phyloP scores from a whole-genome alignment of 2,329 filamentous ascomycete genomes.

The Penicillium sp. region DNA sequence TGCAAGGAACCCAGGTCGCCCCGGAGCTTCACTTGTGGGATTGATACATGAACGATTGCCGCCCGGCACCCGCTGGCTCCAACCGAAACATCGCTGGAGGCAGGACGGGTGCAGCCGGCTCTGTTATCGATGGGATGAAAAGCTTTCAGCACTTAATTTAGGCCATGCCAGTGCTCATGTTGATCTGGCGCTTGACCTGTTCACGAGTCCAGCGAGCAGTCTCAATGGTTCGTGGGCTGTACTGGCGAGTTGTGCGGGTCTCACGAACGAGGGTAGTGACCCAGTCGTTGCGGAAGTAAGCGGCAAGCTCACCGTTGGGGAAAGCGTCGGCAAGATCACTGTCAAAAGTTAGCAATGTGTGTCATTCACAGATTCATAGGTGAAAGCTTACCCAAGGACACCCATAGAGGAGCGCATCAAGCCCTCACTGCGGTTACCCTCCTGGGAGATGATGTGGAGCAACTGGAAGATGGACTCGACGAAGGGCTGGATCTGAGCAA shows the following conservation, averaged over 20 bases:
- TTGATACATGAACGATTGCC: neutral
- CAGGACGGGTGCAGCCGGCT: neutral
- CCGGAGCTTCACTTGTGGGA: neutral
- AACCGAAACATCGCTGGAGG: neutral
- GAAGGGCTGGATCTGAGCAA: slow-evolving; percentile 69
- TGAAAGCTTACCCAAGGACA: slow-evolving; percentile 76
- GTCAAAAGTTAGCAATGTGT: slow-evolving; percentile 36
- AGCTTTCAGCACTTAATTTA: slow-evolving; percentile 21
- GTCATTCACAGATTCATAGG: neutral
- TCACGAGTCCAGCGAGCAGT: slow-evolving; percentile 97
- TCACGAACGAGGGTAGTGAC: slow-evolving; percentile 86
- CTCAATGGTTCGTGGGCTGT: slow-evolving; percentile 78
- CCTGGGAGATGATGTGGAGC: slow-evolving; percentile 73
- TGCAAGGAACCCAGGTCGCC: neutral
- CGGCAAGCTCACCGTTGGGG: slow-evolving; percentile 80
- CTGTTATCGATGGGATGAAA: slow-evolving; percentile 9
- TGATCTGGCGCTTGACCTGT: slow-evolving; percentile 84
- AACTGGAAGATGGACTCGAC: slow-evolving; percentile 84
- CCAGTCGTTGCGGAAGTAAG: slow-evolving; percentile 89
- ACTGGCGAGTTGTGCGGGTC: slow-evolving; percentile 85
- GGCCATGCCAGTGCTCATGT: slow-evolving; percentile 40
- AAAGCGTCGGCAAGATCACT: slow-evolving; percentile 94
- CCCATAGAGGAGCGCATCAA: slow-evolving; percentile 94
- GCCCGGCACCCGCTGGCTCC: neutral
- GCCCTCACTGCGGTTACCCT: slow-evolving; percentile 85